Base-by-base conservation (phyloP, 73 alveolate species). In the Paramecium sonneborni region DNA sequence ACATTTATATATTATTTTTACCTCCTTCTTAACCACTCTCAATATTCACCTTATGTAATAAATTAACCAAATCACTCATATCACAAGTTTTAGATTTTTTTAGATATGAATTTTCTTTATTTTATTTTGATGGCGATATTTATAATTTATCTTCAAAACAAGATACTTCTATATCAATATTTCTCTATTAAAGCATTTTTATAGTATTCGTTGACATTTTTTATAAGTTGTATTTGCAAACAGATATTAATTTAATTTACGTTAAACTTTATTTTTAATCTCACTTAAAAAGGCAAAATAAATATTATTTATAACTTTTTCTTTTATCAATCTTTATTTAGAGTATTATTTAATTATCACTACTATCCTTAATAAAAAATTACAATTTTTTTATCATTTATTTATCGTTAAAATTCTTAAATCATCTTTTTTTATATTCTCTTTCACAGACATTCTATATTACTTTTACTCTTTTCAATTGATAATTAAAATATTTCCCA, bases 101-200 rank as follows among this genome's bases (percentile, higher is more conserved):
- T 12, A 24, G 72, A 79, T 79, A 28, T 23, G 90, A 79, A 44
- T 79, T 79, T 79, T 79, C 90, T 23, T 79, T 79, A 79, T 79
- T 46, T 41, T 79, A 79, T 41, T 79, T 79, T n/a, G 90, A 43
- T 10, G 90, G 90, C 12, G 90, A 79, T 12, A 20, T 35, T 23
- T 35, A 34, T 38, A 72, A 72, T 38, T 72, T 72, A 37, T 72
- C 86, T 72, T 72, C 86, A 38, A 72, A 72, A 38, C 58, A 72
- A 6, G 58, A 35, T 10, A 72, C 86, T 38, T 72, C 86, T 3
- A 72, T 41, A 62, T 62, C 84, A 30, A 26, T 62, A 62, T 62
- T 62, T 23, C 84, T 43, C 24, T 62, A 62, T 62, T 62, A 32
- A 26, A 62, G 44, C 84, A 62, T 62, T 15, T 62, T 62, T 6